These are phyloP conservation scores for Neckera pumila DNA, from an alignment of 225 moss, liverwort and hornwort genomes.

Conservation along the genomic window DNA sequence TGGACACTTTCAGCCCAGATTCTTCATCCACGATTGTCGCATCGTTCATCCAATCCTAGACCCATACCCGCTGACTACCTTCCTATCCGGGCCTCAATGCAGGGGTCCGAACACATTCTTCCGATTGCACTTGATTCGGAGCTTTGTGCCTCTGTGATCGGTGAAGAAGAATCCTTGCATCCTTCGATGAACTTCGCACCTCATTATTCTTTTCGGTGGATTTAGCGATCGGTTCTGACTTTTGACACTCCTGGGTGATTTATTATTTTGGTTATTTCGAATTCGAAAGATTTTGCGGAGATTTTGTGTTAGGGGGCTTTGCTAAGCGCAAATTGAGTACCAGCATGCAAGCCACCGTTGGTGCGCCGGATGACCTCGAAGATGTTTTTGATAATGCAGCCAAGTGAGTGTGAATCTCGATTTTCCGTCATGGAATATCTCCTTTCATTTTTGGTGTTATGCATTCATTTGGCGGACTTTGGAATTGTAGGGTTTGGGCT, in stretches of 20 bases:
- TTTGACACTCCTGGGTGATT: too few relatives aligned
- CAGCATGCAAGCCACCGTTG: slow-evolving; percentile 71
- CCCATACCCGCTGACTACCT: background rate
- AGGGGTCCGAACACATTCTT: background rate
- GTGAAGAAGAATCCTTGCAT: background rate
- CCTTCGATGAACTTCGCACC: background rate
- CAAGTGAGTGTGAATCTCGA: slow-evolving; percentile 36
- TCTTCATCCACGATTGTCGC: background rate
- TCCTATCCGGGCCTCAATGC: background rate
- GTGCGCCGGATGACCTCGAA: slow-evolving; percentile 51
- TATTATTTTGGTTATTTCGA: background rate
- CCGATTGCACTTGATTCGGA: background rate
- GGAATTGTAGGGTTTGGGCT: background rate
- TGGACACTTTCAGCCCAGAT: background rate
- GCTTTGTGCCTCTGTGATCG: too few relatives aligned
- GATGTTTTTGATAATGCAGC: slow-evolving; percentile 54
- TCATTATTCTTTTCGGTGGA: background rate
- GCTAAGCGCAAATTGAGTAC: slow-evolving; percentile 41
- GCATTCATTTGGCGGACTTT: background rate
- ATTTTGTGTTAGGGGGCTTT: background rate
- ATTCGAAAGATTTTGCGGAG: background rate
- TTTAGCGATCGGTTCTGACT: background rate
- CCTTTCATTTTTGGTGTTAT: background rate
- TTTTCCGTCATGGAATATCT: background rate
- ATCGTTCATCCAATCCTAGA: background rate